A percentile compares a stretch with the other conserved stretches of the same genome.
phyloP scores from a whole-genome alignment of 2,329 filamentous ascomycete species.

The Penicillium occitanis region DNA sequence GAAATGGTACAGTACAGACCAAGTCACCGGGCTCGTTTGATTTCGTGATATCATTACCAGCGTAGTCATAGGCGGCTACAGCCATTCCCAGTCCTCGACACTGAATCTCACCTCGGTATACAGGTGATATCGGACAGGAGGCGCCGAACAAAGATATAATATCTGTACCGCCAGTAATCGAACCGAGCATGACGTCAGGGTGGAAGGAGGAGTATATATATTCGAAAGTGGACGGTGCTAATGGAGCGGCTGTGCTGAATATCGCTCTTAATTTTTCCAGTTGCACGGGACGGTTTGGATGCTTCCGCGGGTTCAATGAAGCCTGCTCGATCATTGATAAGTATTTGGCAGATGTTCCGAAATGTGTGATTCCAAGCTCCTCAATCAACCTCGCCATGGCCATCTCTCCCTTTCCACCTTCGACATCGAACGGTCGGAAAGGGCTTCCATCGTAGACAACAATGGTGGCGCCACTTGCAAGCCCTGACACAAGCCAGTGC shows the following conservation, averaged over 20 bases:
- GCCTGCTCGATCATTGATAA: constrained; percentile 87
- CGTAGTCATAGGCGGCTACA: constrained; percentile 58
- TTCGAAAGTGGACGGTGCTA: constrained; percentile 88
- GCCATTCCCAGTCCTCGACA: constrained; percentile 77
- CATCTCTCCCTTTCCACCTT: constrained; percentile 65
- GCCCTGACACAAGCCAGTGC: constrained; percentile 90
- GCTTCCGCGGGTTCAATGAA: constrained; percentile 58
- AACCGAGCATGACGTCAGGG: constrained; percentile 75
- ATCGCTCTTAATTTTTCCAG: constrained; percentile 69
- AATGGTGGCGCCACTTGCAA: constrained; percentile 78
- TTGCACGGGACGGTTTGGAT: constrained; percentile 43
- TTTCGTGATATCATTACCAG: constrained; percentile 58
- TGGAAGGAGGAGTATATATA: constrained; percentile 88
- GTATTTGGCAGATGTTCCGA: constrained; percentile 93
- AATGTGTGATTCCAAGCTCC: constrained; percentile 80
- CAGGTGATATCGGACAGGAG: constrained; percentile 72
- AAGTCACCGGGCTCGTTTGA: constrained; percentile 78
- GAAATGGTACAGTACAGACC: constrained; percentile 82
- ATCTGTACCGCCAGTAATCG: constrained; percentile 94
- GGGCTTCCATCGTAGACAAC: constrained; percentile 92
- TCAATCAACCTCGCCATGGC: constrained; percentile 82
- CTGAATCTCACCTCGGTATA: constrained; percentile 72
- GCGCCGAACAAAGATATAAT: constrained; percentile 94
- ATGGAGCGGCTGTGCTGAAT: constrained; percentile 88
- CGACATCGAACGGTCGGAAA: constrained; percentile 65